Conservation (phyloP, 169 alveolate genomes). For the Plasmodium malariae region DNA sequence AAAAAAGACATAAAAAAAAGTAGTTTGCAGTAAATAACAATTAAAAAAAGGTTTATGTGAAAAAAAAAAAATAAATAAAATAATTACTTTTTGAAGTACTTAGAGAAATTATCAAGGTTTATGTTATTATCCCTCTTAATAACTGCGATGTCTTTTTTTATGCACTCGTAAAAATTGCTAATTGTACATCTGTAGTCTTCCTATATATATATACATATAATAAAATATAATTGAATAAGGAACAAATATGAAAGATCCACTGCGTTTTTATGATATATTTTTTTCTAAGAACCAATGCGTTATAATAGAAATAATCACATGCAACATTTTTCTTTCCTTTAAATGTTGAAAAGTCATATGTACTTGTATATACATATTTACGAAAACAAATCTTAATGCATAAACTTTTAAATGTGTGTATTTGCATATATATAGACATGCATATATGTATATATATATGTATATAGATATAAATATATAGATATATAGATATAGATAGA, state of each 20-base stretch:
- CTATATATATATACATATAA: constrained; percentile 9
- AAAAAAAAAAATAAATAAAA: not conserved
- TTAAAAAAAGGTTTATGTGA: not conserved
- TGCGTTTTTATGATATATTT: not conserved
- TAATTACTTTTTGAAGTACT: constrained; percentile 55
- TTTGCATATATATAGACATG: no score
- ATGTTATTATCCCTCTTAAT: constrained; percentile 23
- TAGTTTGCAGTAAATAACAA: no score
- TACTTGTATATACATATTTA: no score
- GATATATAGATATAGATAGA: not conserved
- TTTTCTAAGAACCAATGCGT: not conserved
- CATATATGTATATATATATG: no score
- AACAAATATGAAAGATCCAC: not conserved
- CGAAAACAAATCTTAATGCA: no score
- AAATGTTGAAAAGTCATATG: no score
- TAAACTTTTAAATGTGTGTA: no score
- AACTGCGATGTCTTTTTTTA: constrained; percentile 58
- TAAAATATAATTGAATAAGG: not conserved
- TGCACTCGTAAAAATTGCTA: constrained; percentile 52
- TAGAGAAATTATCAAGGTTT: constrained; percentile 45
- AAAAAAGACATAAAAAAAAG: not conserved
- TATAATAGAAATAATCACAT: not conserved
- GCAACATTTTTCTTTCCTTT: not conserved
- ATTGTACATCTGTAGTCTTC: constrained; percentile 61
- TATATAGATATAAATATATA: not conserved